A percentile compares a stretch with the other conserved stretches of the same genome.
phyloP scores from a whole-genome alignment of 139 green algal genomes.

The Parachlorella kessleri region DNA sequence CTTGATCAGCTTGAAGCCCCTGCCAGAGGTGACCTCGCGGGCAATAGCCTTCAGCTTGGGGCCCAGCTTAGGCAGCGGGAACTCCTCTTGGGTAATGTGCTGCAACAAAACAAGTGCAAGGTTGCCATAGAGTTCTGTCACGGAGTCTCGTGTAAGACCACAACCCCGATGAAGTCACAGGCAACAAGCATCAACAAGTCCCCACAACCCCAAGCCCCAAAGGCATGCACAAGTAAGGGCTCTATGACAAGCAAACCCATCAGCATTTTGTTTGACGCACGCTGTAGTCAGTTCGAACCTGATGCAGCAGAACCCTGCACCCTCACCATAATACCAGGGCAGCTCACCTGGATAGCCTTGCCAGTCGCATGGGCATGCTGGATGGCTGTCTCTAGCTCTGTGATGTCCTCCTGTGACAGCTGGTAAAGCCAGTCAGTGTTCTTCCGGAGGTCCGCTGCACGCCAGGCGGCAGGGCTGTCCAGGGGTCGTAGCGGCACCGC shows the following conservation, averaged over 20 bases:
- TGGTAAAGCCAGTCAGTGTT: conserved; percentile 30
- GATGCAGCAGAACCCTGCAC: no score
- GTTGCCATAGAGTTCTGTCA: conserved; percentile 47
- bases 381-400: conserved; percentile 45
- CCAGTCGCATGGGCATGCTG: not conserved
- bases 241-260: not conserved
- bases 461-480: conserved; percentile 30
- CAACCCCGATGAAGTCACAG: conserved; percentile 44
- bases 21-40: conserved; percentile 46
- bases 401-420: conserved; percentile 33
- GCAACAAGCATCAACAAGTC: conserved; percentile 1
- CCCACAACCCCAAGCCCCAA: not conserved
- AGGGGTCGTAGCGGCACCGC: not conserved
- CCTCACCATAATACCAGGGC: no score
- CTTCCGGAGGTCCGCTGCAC: not conserved
- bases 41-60: conserved; percentile 44
- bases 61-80: conserved; percentile 45
- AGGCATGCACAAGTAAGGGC: not conserved
- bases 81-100: conserved; percentile 48
- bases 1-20: conserved; percentile 64
- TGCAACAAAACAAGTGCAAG: no score
- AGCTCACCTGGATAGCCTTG: conserved; percentile 38
- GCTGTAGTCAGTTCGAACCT: no score
- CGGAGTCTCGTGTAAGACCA: conserved; percentile 23
- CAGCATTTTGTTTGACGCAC: not conserved